Evolutionary conservation across 1,139 yeast species (phyloP), one percentile per base, ranked within the genome.

Genomic region (Candida sp.): DNA sequence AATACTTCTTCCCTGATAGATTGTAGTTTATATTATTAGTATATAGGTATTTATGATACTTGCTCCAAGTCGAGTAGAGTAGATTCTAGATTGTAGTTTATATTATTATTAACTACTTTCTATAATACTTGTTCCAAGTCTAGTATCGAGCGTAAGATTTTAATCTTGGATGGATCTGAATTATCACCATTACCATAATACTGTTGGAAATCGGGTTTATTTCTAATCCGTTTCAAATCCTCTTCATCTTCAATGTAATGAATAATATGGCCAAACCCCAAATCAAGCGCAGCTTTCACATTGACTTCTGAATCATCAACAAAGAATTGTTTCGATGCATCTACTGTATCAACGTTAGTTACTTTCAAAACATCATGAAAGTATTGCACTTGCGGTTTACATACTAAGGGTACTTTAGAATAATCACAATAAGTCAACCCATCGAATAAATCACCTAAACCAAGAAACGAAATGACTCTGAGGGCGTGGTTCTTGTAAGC

Each of bases 371-470:
- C 82, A 77, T 58, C 82, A 68, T 51, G 64, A 52, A 65, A 74
- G 52, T 61, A 74, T 43, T 59, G 72, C 12, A 72, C 68, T 82
- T 87, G 87, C 12, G 99, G 99, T 67, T 93, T 93, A 67, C 98
- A 91, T 29, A 84, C 64, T 45, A 93, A 73, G 5, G 91, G 90
- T 47, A 61, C 65, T 49, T 70, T 63, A 6, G 78, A 62, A 60
- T 93, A 93, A 66, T 93, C 96, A 67, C 99, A 93, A 65, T 71
- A 93, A 0, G 97, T 89, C 54, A 93, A 76, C 1, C 99, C 99
- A 52, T 91, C 98, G 58, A 93, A 91, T 45, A 89, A 61, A 60
- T 91, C 97, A 21, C 93, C 97, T 30, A 93, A 63, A 2, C 97
- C 98, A 41, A 93, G 72, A 43, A 91, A 72, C 35, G 83, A 75